Base-by-base conservation (phyloP, 805 yeast genomes). In the Saccharomycopsis microspora region DNA sequence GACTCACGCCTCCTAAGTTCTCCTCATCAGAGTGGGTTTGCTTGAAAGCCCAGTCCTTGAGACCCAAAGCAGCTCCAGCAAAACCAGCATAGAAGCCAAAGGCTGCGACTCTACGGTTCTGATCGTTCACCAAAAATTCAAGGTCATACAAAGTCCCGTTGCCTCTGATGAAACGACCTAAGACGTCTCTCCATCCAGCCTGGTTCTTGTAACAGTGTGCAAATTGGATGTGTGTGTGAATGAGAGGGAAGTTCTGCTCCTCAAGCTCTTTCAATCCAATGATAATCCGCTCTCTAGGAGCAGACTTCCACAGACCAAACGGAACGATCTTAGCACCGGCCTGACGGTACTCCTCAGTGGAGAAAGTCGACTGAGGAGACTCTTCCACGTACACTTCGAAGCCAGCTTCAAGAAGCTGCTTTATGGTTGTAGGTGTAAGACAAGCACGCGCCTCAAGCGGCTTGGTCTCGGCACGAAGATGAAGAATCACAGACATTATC, bases 61-160 rank as follows among this genome's bases (percentile, higher is more conserved):
- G 72, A 59, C 98, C 98, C 48, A 93, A 68, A 34, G 98, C 99
- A 35, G 99, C 98, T 60, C 99, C 99, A 5, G 97, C 98, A 64
- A 93, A 93, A n/a, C 99, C 99, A 41, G 99, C 98, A 65, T 90
- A 90, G 72, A 78, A 93, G n/a, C 99, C 99, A 63, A 93, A 93
- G 5, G 98, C 98, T 41, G 99, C 99, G 32, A 93, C 99, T 69
- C 99, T 85, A 73, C 98, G 85, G 35, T 97, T 97, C 60, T 78
- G 80, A 58, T 84, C 96, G 64, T 93, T 87, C 65, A 85, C 94
- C 64, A 93, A 72, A 62, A 93, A 93, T 69, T 93, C 99, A 56
- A 93, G 72, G 64, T 93, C 99, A 64, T 93, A 93, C 56, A 93
- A 75, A 9, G 77, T 74, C 57, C 98, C 97, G 50, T 84, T 77